Base-by-base conservation (phyloP, 305 asterid genomes). In the Andrographis paniculata region DNA sequence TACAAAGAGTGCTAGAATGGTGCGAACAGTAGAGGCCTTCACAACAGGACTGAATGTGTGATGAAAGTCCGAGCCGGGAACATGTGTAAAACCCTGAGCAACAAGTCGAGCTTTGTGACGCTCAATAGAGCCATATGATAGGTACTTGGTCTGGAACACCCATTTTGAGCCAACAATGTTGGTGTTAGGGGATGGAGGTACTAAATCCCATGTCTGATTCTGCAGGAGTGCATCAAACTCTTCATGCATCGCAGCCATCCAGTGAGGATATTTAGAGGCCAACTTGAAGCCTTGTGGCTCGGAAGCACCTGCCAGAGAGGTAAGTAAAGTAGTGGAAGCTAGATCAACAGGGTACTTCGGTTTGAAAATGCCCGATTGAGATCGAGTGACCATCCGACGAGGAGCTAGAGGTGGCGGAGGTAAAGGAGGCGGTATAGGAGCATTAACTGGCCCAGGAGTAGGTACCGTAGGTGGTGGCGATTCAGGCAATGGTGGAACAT, bases 21-120 rank as follows among this genome's bases (percentile, higher is more conserved):
- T 1, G 1, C 52, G 38, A 27, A 19, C n/a, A 3, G 22, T 50
- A 0, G 55, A 8, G 7, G 45, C 18, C 16, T 33, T 50, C 6
- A 50, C 21, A 2, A 50, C 55, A 6, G 55, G 55, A 20, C 45
- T 35, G 45, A 50, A 24, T 24, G 55, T 50, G 16, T 50, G 31
- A 12, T 11, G 9, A 18, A 33, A 50, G 45, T 50, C 19, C 0
- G 31, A n/a, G 1, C 55, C 20, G 1, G 43, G 54, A 1, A n/a
- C 6, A 18, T 49, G 43, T 5, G 18, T 40, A 31, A 49, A 49
- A 3, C 42, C 43, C n/a, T 2, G 30, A 3, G 30, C 30, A 24
- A 24, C 30, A 24, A 24, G 30, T 24, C 30, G 30, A 24, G 30
- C 30, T 24, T 24, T 24, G 30, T 24, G 30, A 24, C 30, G 30